These are phyloP conservation scores for Aspergillus amoenus DNA, from an alignment of 2,329 filamentous ascomycete species.

Conservation along the genomic window DNA sequence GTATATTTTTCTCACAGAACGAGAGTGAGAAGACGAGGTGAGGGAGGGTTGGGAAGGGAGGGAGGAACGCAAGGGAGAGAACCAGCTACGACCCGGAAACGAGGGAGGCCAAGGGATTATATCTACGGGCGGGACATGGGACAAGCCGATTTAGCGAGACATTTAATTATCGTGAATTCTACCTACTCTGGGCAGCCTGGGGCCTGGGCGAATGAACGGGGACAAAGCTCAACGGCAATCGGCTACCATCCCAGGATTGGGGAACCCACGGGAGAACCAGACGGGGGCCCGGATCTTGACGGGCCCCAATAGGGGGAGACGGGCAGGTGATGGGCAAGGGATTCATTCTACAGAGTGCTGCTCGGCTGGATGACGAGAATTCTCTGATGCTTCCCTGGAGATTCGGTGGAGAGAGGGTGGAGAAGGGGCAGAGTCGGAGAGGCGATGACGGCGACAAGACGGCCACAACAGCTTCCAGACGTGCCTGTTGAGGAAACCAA, in stretches of 20 bases:
- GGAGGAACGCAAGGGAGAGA: background rate
- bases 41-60: constrained; percentile 2
- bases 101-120: constrained; percentile 24
- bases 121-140: background rate
- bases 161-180: constrained; percentile 2
- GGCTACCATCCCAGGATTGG: constrained; percentile 18
- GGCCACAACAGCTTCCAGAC: background rate
- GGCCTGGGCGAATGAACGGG: constrained; percentile 9
- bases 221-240: constrained; percentile 14
- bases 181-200: background rate
- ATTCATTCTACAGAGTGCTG: background rate
- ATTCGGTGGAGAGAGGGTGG: background rate
- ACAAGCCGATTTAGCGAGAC: constrained; percentile 7
- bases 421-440: background rate
- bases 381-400: constrained; percentile 19
- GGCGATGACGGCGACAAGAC: background rate
- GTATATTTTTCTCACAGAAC: constrained; percentile 2
- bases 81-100: constrained; percentile 4
- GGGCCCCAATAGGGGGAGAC: constrained; percentile 13
- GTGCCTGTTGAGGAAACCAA: background rate
- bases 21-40: background rate
- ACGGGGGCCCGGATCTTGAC: constrained; percentile 33
- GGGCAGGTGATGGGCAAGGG: constrained; percentile 18
- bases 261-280: constrained; percentile 24
- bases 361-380: constrained; percentile 5